Percentiles rank a stretch among this genome's conserved stretches.
These are phyloP conservation scores for Triticum dicoccoides DNA, from an alignment of 176 grass and related monocot species.

Conservation along the genomic window DNA sequence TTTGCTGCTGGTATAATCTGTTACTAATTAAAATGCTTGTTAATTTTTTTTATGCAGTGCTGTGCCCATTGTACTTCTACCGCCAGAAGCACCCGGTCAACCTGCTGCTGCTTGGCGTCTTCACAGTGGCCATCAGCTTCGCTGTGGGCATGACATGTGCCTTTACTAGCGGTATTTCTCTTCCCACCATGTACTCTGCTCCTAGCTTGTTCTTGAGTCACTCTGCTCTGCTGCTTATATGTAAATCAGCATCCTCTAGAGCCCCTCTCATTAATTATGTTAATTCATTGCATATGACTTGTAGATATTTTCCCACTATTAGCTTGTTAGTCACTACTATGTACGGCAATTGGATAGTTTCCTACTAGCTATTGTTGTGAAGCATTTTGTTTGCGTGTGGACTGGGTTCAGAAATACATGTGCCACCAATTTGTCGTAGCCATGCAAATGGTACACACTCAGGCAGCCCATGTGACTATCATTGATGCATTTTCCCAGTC, in stretches of 20 bases:
- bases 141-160: constrained; percentile 78
- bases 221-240: background rate
- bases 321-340: background rate
- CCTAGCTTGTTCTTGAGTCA: background rate
- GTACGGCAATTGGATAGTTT: no score
- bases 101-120: constrained; percentile 62
- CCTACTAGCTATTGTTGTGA: background rate
- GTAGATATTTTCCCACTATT: background rate
- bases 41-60: constrained; percentile 40
- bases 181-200: background rate
- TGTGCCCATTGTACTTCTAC: constrained; percentile 81
- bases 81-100: constrained; percentile 75
- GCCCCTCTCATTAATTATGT: background rate
- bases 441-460: no score
- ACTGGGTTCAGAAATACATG: background rate
- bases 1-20: background rate
- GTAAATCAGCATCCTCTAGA: background rate
- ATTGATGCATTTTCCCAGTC: background rate
- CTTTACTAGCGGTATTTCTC: constrained; percentile 71
- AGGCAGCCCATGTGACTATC: no score
- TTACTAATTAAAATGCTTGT: background rate
- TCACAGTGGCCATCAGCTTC: constrained; percentile 73
- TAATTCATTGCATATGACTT: background rate
- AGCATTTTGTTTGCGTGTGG: background rate
- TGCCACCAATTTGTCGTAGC: no score